These are phyloP conservation scores for Chalciporus pseudorubinellus DNA, from an alignment of 768 basidiomycete genomes.

Conservation along the genomic window DNA sequence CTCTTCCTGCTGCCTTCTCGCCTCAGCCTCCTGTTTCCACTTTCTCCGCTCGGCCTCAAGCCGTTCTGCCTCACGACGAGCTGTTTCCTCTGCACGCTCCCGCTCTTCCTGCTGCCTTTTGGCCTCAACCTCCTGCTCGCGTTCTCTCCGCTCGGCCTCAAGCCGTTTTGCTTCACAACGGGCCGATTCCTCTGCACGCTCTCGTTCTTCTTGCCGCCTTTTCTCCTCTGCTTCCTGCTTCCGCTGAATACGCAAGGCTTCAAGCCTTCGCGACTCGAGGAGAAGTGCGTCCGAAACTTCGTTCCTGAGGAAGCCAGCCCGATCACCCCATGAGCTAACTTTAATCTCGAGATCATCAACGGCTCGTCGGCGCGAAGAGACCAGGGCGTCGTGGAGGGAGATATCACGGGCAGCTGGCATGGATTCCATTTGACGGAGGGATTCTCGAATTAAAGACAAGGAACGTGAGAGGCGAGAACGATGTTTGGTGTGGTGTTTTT, in stretches of 20 bases:
- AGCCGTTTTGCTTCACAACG: conserved; percentile 34
- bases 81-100: conserved; percentile 33
- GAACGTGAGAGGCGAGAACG: conserved; percentile 43
- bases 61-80: conserved; percentile 35
- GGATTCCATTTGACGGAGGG: conserved; percentile 56
- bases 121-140: conserved; percentile 27
- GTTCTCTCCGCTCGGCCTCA: conserved; percentile 26
- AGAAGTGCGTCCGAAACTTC: conserved; percentile 41
- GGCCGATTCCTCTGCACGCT: conserved; percentile 35
- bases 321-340: conserved; percentile 49
- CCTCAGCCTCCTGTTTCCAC: conserved; percentile 27
- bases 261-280: conserved; percentile 41
- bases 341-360: conserved; percentile 52
- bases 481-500: conserved; percentile 34
- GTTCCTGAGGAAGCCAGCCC: conserved; percentile 27
- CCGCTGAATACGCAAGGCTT: conserved; percentile 33
- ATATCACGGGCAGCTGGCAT: conserved; percentile 42
- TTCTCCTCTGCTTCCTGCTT: conserved; percentile 28
- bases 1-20: conserved; percentile 18
- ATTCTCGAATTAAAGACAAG: conserved; percentile 52
- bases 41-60: conserved; percentile 28
- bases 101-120: conserved; percentile 16
- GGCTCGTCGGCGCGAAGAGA: conserved; percentile 46
- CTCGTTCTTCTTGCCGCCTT: conserved; percentile 14
- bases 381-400: conserved; percentile 46